Base-by-base conservation (phyloP, 208 protist species). In the Porcisia hertigi region DNA sequence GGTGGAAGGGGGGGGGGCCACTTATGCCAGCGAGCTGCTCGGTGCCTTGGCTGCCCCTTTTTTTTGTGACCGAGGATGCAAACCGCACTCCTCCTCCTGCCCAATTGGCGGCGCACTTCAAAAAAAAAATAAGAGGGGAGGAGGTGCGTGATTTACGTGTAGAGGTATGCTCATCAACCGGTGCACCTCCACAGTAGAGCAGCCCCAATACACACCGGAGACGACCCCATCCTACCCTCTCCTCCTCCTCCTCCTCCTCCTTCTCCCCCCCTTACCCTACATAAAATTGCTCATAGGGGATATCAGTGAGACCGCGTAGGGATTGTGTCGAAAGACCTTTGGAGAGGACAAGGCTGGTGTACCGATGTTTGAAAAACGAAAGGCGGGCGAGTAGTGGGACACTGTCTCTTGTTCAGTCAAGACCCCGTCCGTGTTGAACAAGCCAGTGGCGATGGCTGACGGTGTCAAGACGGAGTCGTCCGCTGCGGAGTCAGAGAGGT, bases 401-500 rank as follows among this genome's bases (percentile, higher is more conserved):
- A 53, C 36, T 34, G 64, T 43, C 9, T 69, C 64, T 9, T 69
- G 64, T 52, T 69, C 64, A 8, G 64, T n/a, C 11, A 69, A 36
- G 64, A 30, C 41, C 5, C 64, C 64, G 12, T 53, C 36, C 25
- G 64, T 11, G 43, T 69, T 14, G 36, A 43, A 45, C 2, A 4
- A 20, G 3, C 64, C 64, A 0, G n/a, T 20, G 34, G 18, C 64
- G 43, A 34, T 43, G 39, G 64, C 43, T 4, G 43, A 69, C 43
- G 36, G 64, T 9, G 64, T 53, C 41, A 69, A 52, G n/a, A 52
- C n/a, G 23, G 36, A 25, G 64, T 69, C 64, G 4, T 69, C 64
- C 43, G 41, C 64, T 2, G n/a, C 64, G 43, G 64, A 69, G 64
- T 69, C 64, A n/a, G 64, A 69, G 64, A 69, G 64, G 64, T 69